Evolutionary conservation across 371 early-diverging fungal species (phyloP).

Genomic region (Apophysomyces trapeziformis): DNA sequence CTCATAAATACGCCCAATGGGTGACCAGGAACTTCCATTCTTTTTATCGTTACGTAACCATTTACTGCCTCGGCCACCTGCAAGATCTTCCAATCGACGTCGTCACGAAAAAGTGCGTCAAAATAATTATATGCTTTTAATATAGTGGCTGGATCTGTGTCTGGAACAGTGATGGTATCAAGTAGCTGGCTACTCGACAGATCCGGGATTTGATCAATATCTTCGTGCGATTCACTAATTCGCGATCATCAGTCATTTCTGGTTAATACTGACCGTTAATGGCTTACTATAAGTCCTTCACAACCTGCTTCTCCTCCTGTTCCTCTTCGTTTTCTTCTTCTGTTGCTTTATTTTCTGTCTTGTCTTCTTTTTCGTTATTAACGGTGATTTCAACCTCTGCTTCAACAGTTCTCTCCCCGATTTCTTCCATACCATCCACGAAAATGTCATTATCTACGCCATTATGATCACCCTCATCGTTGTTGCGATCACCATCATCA

Average conservation of each 20-base stretch:
- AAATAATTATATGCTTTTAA: conserved; percentile 30
- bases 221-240: not conserved
- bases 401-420: conserved; percentile 7
- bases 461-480: conserved; percentile 35
- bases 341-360: not conserved
- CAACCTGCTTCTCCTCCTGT: not conserved
- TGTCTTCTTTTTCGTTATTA: no score
- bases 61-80: conserved; percentile 33
- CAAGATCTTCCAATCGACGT: conserved; percentile 14
- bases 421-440: conserved; percentile 39
- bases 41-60: conserved; percentile 39
- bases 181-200: not conserved
- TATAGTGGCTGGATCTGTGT: conserved; percentile 34
- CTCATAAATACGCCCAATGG: conserved; percentile 53
- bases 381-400: no score
- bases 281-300: no score
- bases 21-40: conserved; percentile 53
- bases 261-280: no score
- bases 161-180: conserved; percentile 25
- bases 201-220: not conserved
- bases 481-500: not conserved
- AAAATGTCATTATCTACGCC: conserved; percentile 47
- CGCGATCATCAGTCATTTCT: no score
- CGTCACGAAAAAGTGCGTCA: conserved; percentile 20
- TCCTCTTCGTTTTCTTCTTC: not conserved